Conservation (phyloP, 345 rosid genomes). For the Syzygium oleosum region DNA sequence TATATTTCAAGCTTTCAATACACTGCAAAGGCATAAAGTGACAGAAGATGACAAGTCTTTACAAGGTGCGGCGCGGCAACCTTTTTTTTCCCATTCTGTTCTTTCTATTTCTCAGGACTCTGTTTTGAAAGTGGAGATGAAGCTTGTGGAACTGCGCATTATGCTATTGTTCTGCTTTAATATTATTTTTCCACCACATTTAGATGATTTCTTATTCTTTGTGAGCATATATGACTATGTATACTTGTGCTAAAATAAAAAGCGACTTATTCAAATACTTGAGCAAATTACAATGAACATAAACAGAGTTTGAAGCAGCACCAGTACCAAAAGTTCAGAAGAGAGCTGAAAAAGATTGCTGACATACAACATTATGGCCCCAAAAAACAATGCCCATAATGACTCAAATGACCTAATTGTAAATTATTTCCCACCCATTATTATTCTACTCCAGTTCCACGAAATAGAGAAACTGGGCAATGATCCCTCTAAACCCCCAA, state of each 20-base stretch:
- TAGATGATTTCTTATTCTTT: neutral
- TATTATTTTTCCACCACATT: neutral
- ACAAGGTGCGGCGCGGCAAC: neutral
- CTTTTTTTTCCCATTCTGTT: neutral
- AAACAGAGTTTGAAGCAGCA: neutral
- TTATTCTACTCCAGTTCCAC: slow-evolving; percentile 22
- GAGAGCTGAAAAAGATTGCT: neutral
- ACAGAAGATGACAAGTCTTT: neutral
- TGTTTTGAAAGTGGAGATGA: neutral
- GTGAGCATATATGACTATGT: neutral
- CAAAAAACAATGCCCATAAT: neutral
- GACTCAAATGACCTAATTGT: slow-evolving; percentile 5
- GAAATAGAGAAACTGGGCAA: slow-evolving; percentile 12
- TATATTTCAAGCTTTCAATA: neutral
- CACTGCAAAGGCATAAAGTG: neutral
- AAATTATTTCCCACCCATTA: slow-evolving; percentile 10
- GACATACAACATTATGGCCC: neutral
- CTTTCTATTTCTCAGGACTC: neutral
- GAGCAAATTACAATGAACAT: neutral
- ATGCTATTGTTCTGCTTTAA: neutral
- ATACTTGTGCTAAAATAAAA: neutral
- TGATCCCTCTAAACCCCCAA: neutral
- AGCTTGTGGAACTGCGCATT: neutral
- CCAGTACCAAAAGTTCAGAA: neutral
- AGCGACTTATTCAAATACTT: neutral